Evolutionary conservation across 768 basidiomycete species (phyloP), one percentile per base, ranked within the genome.

Genomic region (Lentinula lateritia): DNA sequence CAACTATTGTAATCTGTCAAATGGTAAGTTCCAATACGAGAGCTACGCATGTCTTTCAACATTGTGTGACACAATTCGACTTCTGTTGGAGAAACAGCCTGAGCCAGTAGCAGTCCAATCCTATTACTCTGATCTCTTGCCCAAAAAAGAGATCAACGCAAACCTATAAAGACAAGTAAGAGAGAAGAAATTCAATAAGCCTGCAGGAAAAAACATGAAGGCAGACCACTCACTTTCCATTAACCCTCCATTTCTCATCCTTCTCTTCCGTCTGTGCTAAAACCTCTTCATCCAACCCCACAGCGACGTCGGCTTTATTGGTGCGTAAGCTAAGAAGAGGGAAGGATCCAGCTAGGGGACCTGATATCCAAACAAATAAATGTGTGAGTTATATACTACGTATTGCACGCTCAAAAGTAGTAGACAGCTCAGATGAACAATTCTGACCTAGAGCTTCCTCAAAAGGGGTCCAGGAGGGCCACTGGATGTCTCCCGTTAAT

Each of bases 231-330:
- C 67, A 95, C 90, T 85, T 86, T 61, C 94, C 94, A 69, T 85
- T 86, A 7, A 87, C 80, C 55, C 91, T 76, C 94, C 93, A 95
- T 62, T 84, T 85, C 68, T 84, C 82, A 6, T 78, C 87, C 50
- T 77, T 81, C 35, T 73, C 72, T 67, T 94, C 90, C 3, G 95
- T 74, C 54, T 78, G 75, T 63, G 90, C 87, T 0, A 85, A 92
- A 1, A 85, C 74, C 0, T 87, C 88, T 65, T 85, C 78, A 0
- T 81, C 74, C 2, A 99, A 79, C 0, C 93, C 96, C 28, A 92
- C 93, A 6, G 88, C 90, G 2, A 97, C 94, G 69, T 98, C 95
- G 0, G 96, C 96, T 72, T 99, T 99, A 78, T 90, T 93, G 0
- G 96, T 98, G 16, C 96, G 83, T 62, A 98, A 75, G 68, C 92